Evolutionary conservation across 2,329 filamentous ascomycete species (phyloP), one percentile per base, ranked within the genome.

Genomic region (Lecanicillium sp.): DNA sequence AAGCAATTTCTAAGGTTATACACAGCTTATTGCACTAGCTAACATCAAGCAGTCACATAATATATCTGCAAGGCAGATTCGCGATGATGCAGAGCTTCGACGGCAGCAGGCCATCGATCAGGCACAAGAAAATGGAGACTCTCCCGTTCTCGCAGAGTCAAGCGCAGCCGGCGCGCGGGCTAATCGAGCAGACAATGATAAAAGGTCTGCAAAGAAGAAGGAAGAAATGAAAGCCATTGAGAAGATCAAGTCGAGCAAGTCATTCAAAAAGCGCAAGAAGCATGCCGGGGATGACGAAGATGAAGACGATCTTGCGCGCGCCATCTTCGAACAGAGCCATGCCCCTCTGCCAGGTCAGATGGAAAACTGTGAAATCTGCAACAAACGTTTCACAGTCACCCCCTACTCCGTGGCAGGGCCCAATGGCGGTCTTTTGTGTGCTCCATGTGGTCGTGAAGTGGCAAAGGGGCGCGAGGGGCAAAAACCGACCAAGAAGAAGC

Each of bases 381-480:
- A 74, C 31, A 94, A 92, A 58, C 80, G 88, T 28, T 97, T 97
- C 55, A 95, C 87, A 0, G 89, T 97, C 32, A 96, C 90, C 0
- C 75, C 87, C 1, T 96, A 96, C 63, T 88, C 84, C 45, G 83
- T 87, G 47, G 75, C 81, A 19, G 87, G 85, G 1, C 84, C 86
- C 1, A 71, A 83, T n/a, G 89, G 89, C 4, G 87, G 87, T 13
- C 68, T 97, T n/a, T 68, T 96, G 2, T 97, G 90, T 56, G 71
- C 72, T 4, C 79, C 84, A 17, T 97, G 90, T 53, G 84, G 86
- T 17, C 88, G 84, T 51, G 77, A 86, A 45, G 60, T 84, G 36
- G 74, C 75, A 29, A 81, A 85, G 41, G 81, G 83, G 44, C 64
- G 69, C 15, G 64, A 69, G 20, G 53, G 55, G n/a, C 40, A 51